These are phyloP conservation scores for Centella asiatica DNA, from an alignment of 129 eudicot genomes.

Conservation along the genomic window DNA sequence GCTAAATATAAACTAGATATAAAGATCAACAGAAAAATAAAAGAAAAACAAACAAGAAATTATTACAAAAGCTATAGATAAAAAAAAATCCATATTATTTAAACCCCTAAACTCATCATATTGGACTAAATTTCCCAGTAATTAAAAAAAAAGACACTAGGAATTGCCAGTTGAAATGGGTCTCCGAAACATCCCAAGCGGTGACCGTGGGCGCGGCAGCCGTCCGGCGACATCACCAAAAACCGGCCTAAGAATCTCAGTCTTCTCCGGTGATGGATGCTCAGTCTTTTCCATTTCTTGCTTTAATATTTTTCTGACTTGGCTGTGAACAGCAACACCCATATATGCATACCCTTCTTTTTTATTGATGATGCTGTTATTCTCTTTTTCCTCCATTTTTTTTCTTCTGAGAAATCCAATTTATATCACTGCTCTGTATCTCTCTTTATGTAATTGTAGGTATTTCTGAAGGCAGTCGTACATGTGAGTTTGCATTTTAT, in stretches of 20 bases:
- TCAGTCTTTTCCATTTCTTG: constrained; percentile 56
- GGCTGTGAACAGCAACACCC: constrained; percentile 51
- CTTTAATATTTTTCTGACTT: constrained; percentile 44
- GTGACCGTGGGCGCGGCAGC: constrained; percentile 51
- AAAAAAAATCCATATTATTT: no score
- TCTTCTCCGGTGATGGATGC: constrained; percentile 27
- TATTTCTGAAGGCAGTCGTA: no score
- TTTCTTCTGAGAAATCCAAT: no score
- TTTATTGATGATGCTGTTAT: not conserved
- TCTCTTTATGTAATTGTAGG: no score
- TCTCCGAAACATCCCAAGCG: constrained; percentile 42
- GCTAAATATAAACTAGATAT: no score
- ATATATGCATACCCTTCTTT: not conserved
- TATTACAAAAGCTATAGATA: no score
- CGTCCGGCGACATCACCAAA: constrained; percentile 26
- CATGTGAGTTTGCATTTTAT: no score
- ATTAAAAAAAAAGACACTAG: not conserved
- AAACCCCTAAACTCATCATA: no score
- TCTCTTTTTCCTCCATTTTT: constrained; percentile 1
- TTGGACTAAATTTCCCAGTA: not conserved
- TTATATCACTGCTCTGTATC: no score
- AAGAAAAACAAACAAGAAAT: no score
- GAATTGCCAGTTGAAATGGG: constrained; percentile 38
- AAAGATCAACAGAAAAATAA: no score
- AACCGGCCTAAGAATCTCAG: constrained; percentile 25